Evolutionary conservation across 805 yeast species (phyloP), one percentile per base, ranked within the genome.

Genomic region (Aciculoconidium aculeatum): DNA sequence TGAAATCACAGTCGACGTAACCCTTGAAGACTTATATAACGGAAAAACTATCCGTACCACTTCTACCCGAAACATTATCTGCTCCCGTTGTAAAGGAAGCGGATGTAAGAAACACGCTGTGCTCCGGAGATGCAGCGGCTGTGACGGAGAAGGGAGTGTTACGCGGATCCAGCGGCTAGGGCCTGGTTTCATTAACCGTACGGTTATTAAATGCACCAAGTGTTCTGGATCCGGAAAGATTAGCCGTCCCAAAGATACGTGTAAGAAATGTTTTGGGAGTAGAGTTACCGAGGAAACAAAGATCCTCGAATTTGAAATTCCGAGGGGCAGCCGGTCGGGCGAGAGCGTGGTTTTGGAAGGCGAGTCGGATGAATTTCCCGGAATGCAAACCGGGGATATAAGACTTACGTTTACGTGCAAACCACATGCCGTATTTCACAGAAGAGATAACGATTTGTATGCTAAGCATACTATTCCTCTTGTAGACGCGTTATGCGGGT

Each of bases 401-500:
- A 62, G 80, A 2, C 64, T 92, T 39, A 67, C 67, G 0, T 74
- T 81, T 30, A 62, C 63, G 25, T 73, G 75, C 38, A 62, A 66
- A 33, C 54, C 56, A 3, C 72, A 78, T 47, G 44, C 56, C 1
- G 44, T 41, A 1, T 79, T 86, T 45, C 58, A 57, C 21, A 65
- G 92, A 32, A 64, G 67, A 23, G 80, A 74, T 6, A 54, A 74
- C 38, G 90, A 88, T 51, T 56, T 92, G 28, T 73, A 72, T 41
- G 68, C 84, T 3, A 61, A 66, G 16, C 55, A 77, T 21, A 62
- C 61, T 6, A 72, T 90, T 21, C 65, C 94, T 2, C 61, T 90
- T 29, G 74, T 74, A 9, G 97, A 90, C 41, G 79, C 96, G 0
- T 62, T 90, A n/a, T 72, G 85, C 35, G 97, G 97, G 2, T 80